phyloP scores from a whole-genome alignment of 352 stramenopile genomes.

The Pythium utonaiense region DNA sequence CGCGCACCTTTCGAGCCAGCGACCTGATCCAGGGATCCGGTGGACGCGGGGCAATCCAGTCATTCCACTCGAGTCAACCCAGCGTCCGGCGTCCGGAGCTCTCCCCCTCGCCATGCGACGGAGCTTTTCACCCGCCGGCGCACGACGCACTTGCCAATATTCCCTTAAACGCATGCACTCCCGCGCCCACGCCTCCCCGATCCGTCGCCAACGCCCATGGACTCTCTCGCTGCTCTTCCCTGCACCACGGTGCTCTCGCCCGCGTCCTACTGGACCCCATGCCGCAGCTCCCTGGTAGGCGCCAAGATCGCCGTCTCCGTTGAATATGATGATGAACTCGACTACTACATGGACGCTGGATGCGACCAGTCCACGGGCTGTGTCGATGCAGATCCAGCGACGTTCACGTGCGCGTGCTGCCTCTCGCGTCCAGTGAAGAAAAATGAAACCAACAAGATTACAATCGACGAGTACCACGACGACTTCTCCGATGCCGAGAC shows the following conservation, averaged over 20 bases:
- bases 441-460: background rate
- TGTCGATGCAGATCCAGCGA: background rate
- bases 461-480: background rate
- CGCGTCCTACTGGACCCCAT: conserved; percentile 5
- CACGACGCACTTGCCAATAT: background rate
- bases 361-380: background rate
- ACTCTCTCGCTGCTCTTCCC: background rate
- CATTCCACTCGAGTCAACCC: background rate
- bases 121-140: too few relatives aligned
- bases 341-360: background rate
- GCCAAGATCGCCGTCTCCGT: background rate
- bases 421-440: background rate
- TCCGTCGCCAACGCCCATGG: conserved; percentile 1
- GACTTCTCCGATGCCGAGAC: conserved; percentile 6
- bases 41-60: background rate
- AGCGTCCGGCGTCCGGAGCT: background rate
- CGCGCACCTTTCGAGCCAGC: background rate
- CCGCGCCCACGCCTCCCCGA: background rate
- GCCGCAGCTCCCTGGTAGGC: background rate
- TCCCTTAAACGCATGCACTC: background rate
- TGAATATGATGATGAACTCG: background rate
- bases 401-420: background rate
- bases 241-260: conserved; percentile 10
- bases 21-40: background rate
- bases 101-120: background rate